Conservation (phyloP, 2,329 filamentous ascomycete species). For the Hymenotorrendiella dingleyae region DNA sequence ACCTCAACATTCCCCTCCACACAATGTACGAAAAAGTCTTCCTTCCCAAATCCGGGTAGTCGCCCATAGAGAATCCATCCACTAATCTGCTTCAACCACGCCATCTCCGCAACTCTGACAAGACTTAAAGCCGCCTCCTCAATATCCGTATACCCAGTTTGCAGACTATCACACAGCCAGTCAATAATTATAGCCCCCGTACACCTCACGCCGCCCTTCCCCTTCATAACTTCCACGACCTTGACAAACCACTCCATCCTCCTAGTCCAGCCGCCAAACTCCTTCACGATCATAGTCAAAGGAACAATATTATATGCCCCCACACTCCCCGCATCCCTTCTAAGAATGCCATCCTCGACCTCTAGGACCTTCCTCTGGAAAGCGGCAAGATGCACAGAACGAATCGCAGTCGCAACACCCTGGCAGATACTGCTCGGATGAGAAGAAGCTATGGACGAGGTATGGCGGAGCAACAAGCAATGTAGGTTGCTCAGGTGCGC, state of each 20-base stretch:
- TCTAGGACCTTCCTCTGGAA: constrained; percentile 83
- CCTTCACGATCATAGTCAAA: constrained; percentile 72
- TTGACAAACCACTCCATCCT: constrained; percentile 82
- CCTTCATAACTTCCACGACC: constrained; percentile 62
- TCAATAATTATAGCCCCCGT: constrained; percentile 73
- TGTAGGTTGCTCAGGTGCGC: constrained; percentile 75
- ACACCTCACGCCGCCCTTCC: constrained; percentile 36
- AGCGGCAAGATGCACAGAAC: constrained; percentile 64
- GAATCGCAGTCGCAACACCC: constrained; percentile 75
- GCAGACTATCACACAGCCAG: constrained; percentile 65
- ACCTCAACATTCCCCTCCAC: constrained; percentile 34
- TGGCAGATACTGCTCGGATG: constrained; percentile 82
- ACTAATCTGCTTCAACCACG: constrained; percentile 86
- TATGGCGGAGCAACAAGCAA: constrained; percentile 61
- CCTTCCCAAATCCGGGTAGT: constrained; percentile 66
- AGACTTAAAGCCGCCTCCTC: constrained; percentile 70
- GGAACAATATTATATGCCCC: constrained; percentile 93
- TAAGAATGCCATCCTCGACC: constrained; percentile 74
- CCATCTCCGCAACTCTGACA: constrained; percentile 72
- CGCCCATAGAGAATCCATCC: constrained; percentile 89
- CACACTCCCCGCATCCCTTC: constrained; percentile 70
- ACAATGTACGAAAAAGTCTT: constrained; percentile 78
- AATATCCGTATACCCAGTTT: constrained; percentile 85
- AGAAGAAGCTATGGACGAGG: constrained; percentile 58
- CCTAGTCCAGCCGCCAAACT: constrained; percentile 83